These are phyloP conservation scores for Ophiostoma himal-ulmi DNA, from an alignment of 2,329 filamentous ascomycete species.

Conservation along the genomic window DNA sequence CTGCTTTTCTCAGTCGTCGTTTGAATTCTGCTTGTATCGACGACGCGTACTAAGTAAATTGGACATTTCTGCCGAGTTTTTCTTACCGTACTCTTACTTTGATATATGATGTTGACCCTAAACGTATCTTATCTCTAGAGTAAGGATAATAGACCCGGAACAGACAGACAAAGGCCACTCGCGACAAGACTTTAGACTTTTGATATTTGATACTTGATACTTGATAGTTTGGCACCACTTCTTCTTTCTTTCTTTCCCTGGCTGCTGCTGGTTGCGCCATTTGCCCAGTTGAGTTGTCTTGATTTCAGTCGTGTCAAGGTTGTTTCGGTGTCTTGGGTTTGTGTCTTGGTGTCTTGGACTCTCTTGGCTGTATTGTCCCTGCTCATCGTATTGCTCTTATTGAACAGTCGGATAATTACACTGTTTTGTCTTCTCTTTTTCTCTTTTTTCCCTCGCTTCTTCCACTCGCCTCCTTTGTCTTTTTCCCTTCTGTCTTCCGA, in stretches of 20 bases:
- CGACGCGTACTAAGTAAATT: no score
- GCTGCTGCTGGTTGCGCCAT: background rate
- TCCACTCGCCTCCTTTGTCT: background rate
- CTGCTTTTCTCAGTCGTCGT: no score
- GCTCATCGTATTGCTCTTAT: no score
- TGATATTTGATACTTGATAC: background rate
- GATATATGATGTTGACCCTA: no score
- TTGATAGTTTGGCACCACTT: background rate
- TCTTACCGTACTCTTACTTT: no score
- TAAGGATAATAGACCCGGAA: no score
- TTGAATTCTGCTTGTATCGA: no score
- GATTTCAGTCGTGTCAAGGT: background rate
- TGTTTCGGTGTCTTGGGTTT: slow-evolving; percentile 4
- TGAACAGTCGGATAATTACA: no score
- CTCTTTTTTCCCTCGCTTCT: background rate
- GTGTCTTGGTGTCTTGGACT: background rate
- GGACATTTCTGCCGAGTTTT: no score
- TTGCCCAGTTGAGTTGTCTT: background rate
- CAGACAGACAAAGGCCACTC: background rate
- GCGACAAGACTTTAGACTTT: background rate
- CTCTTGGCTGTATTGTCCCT: background rate
- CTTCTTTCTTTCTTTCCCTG: background rate
- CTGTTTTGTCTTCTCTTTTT: background rate
- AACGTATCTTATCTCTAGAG: no score
- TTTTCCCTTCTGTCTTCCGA: background rate